Evolutionary conservation across 2,329 filamentous ascomycete species (phyloP), one percentile per base, ranked within the genome.

Genomic region (Penicillium polonicum): DNA sequence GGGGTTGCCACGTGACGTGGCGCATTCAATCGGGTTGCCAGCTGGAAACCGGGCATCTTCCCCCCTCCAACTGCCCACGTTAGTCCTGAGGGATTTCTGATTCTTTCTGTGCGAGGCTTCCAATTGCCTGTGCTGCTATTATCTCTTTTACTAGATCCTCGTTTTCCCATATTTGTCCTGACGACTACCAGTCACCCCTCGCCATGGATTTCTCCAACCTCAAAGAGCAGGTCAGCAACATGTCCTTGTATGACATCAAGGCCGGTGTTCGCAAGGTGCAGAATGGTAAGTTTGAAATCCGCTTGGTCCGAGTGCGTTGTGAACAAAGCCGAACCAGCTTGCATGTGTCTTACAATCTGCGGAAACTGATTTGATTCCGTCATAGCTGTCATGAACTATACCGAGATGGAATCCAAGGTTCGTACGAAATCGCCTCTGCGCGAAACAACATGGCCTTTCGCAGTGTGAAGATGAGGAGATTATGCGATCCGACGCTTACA

Each of bases 321-420:
- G n/a, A 23, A 52, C 45, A 23, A 54, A 48, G 36, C 33, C 39
- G 25, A 51, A 27, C 45, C 21, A 17, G n/a, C 39, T 55, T 58
- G 12, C 41, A n/a, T 50, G 25, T 48, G 19, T 59, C 36, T 44
- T 21, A 17, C 19, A 44, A 48, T 57, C 44, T 29, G 52, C 58
- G 52, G 49, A 48, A 54, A 43, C 51, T 54, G 60, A 56, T 58
- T 59, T 66, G 59, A 68, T 63, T 58, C 52, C 60, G 41, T 46
- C 59, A 62, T 70, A 96, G 92, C 92, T 65, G 92, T 96, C 60
- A 96, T 97, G 92, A 97, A 96, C 79, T 96, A 93, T 76, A 96
- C 92, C 42, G 92, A 97, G 73, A 93, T 94, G 90, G 91, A 95
- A 78, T 76, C 84, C 58, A 87, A 87, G 79, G 83, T 82, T 63